Conservation (phyloP, 139 green algal species). For the Tetradesmus lagerheimii region DNA sequence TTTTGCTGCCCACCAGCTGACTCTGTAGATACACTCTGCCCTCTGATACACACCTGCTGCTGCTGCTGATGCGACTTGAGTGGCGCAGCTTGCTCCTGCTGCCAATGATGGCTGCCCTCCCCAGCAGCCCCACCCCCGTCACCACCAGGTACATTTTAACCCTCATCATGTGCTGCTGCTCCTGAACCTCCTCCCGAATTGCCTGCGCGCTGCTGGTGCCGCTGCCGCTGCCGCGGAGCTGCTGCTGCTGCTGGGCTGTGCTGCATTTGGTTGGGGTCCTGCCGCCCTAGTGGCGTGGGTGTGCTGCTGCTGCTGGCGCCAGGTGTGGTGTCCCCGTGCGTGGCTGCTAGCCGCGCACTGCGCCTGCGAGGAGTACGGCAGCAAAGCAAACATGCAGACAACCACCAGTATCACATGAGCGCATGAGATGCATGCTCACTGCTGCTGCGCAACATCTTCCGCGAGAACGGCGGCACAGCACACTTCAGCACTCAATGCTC, state of each 20-base stretch:
- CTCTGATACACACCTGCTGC: background rate
- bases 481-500: no score
- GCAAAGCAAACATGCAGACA: no score
- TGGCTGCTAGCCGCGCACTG: constrained; percentile 36
- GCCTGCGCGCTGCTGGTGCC: constrained; percentile 36
- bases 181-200: background rate
- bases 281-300: constrained; percentile 15
- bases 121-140: background rate
- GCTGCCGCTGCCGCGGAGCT: constrained; percentile 1
- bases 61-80: constrained; percentile 57
- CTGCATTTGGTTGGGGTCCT: constrained; percentile 48
- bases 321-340: background rate
- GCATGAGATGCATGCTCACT: background rate
- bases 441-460: no score
- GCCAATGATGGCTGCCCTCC: constrained; percentile 54
- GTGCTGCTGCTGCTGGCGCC: background rate
- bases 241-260: background rate
- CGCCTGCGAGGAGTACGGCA: background rate
- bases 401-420: no score
- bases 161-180: background rate
- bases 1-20: background rate
- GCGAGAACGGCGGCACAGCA: no score
- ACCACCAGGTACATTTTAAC: constrained; percentile 7
- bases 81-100: constrained; percentile 67
- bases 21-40: background rate